A percentile compares a stretch with the other conserved stretches of the same genome.
Evolutionary conservation across 1,284 basidiomycete genomes (phyloP).

Genomic region (Singerocomus rubriflavus): DNA sequence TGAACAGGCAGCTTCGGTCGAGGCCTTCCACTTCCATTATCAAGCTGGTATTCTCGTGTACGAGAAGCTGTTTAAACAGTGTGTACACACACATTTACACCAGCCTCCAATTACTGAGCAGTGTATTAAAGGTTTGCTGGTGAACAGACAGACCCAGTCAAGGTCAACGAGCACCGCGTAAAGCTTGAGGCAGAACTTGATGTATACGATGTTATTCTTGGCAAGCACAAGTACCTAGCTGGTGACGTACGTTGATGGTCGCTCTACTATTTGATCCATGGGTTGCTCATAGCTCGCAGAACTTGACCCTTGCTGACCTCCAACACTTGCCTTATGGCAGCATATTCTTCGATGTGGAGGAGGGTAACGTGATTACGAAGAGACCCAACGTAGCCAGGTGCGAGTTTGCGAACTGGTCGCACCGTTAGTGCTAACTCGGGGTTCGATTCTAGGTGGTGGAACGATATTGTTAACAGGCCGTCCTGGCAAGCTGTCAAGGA

Average conservation of each 20-base stretch:
- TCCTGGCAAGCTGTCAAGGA: constrained; percentile 28
- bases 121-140: too few relatives aligned
- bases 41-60: constrained; percentile 14
- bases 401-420: neutral
- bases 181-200: constrained; percentile 37
- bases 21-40: constrained; percentile 30
- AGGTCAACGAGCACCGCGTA: constrained; percentile 22
- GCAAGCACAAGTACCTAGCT: constrained; percentile 47
- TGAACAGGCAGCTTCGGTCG: constrained; percentile 31
- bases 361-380: constrained; percentile 10
- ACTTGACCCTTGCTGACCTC: constrained; percentile 49
- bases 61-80: constrained; percentile 38
- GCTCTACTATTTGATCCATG: too few relatives aligned
- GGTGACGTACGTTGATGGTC: constrained; percentile 39
- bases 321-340: constrained; percentile 49
- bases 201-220: constrained; percentile 45
- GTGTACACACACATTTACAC: constrained; percentile 23
- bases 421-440: constrained; percentile 5
- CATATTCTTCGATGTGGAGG: neutral
- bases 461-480: constrained; percentile 22
- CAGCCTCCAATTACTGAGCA: neutral
- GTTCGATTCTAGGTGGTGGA: constrained; percentile 30
- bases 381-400: constrained; percentile 28
- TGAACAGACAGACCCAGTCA: constrained; percentile 24
- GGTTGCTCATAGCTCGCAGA: constrained; percentile 26